These are phyloP conservation scores for Vanrija sp. DNA, from an alignment of 1,284 basidiomycete genomes.

Conservation along the genomic window DNA sequence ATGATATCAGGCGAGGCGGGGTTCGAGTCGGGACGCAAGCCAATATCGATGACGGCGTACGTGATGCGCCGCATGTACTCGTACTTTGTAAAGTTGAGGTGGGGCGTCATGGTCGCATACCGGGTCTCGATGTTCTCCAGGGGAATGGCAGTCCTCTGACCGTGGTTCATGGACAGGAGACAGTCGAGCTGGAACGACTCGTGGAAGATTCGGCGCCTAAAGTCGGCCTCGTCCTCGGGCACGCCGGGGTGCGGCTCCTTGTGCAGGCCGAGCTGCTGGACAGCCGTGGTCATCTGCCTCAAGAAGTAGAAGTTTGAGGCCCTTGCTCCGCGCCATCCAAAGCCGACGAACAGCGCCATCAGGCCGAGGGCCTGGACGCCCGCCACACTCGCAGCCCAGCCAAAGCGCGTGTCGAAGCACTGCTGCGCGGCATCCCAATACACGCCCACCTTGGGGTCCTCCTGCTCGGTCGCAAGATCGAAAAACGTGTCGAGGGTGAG, in stretches of 20 bases:
- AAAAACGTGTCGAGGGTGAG: constrained; percentile 39
- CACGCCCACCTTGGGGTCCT: constrained; percentile 28
- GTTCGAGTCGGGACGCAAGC: constrained; percentile 31
- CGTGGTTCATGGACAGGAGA: constrained; percentile 39
- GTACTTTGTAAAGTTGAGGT: constrained; percentile 27
- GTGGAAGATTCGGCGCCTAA: constrained; percentile 40
- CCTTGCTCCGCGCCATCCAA: constrained; percentile 39
- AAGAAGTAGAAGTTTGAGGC: constrained; percentile 43
- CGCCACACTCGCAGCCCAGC: constrained; percentile 38
- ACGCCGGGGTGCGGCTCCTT: constrained; percentile 40
- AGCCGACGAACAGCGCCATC: constrained; percentile 37
- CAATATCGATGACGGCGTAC: constrained; percentile 32
- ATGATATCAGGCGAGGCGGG: constrained; percentile 30
- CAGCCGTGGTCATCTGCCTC: constrained; percentile 37
- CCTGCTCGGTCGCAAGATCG: constrained; percentile 26
- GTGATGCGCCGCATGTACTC: constrained; percentile 38
- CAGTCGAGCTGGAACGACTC: constrained; percentile 39
- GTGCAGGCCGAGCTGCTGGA: constrained; percentile 40
- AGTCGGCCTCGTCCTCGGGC: constrained; percentile 33
- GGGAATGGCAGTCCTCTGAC: constrained; percentile 34
- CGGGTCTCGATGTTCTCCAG: constrained; percentile 37
- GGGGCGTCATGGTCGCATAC: constrained; percentile 22
- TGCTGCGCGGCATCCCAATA: constrained; percentile 42
- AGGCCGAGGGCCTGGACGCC: constrained; percentile 42
- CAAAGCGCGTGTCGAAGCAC: constrained; percentile 44